Percentiles rank a stretch among this genome's conserved stretches.
phyloP scores from a whole-genome alignment of 2,329 filamentous ascomycete genomes.

The Fusarium dlaminii region DNA sequence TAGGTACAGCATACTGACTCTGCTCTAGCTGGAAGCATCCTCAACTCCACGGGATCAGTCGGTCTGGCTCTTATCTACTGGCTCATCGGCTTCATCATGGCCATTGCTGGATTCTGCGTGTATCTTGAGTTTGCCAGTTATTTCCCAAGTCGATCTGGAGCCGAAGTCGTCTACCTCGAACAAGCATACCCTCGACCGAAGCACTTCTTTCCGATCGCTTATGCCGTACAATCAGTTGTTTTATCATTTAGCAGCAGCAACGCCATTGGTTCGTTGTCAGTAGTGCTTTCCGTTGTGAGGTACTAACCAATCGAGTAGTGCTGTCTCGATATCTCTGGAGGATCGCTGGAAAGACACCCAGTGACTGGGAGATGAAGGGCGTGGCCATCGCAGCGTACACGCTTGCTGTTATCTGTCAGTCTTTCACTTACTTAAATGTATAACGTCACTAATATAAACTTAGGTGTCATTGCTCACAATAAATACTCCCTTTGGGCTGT shows the following conservation, averaged over 20 bases:
- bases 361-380: constrained; percentile 71
- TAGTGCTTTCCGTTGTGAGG: fast-evolving
- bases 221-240: constrained; percentile 70
- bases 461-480: constrained; percentile 63
- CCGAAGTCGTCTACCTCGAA: constrained; percentile 74
- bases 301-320: constrained; percentile 48
- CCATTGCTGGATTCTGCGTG: constrained; percentile 62
- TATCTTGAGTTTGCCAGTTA: constrained; percentile 73
- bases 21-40: constrained; percentile 52
- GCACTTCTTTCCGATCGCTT: constrained; percentile 71
- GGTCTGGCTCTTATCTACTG: constrained; percentile 72
- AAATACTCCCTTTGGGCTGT: constrained; percentile 64
- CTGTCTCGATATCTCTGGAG: constrained; percentile 71
- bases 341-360: constrained; percentile 60
- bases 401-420: constrained; percentile 61
- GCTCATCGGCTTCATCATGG: constrained; percentile 69
- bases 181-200: constrained; percentile 72
- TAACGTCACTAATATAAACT: constrained; percentile 38
- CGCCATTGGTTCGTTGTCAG: constrained; percentile 53
- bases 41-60: constrained; percentile 67
- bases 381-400: constrained; percentile 72
- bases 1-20: neutral
- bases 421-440: fast-evolving
- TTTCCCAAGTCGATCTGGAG: constrained; percentile 72
- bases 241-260: constrained; percentile 74